Evolutionary conservation across 441 rosid genomes (phyloP).

Genomic region (Raphanus hybrid): DNA sequence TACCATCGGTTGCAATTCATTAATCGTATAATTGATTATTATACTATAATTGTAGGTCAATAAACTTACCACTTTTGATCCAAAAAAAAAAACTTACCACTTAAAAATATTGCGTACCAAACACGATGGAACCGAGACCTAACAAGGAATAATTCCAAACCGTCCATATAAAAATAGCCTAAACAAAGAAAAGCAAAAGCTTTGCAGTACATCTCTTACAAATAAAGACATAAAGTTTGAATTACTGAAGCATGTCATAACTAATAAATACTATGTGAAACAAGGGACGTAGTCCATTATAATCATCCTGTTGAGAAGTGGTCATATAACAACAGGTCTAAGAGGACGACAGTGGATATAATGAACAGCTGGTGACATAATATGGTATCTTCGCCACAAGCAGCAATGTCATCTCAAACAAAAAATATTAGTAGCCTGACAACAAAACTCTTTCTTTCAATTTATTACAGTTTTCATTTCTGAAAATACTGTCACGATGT

Average conservation of each 20-base stretch:
- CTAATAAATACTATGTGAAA: neutral
- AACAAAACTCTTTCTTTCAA: constrained; percentile 5
- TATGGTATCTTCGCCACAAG: neutral
- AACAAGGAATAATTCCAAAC: constrained; percentile 37
- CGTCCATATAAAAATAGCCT: constrained; percentile 32
- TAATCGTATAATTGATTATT: neutral
- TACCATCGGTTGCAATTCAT: neutral
- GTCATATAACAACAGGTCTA: neutral
- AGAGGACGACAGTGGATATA: neutral
- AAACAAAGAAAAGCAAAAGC: constrained; percentile 33
- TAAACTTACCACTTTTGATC: neutral
- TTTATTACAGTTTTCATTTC: neutral
- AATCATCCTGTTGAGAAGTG: neutral
- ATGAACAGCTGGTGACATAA: neutral
- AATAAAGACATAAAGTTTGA: constrained; percentile 24
- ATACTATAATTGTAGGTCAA: constrained; percentile 6
- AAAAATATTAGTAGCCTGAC: neutral
- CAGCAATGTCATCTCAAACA: neutral
- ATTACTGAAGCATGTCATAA: constrained; percentile 23
- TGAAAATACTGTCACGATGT: neutral
- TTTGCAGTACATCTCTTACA: constrained; percentile 8
- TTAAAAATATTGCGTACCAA: constrained; percentile 7
- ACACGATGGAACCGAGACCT: constrained; percentile 35
- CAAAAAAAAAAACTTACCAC: constrained; percentile 2
- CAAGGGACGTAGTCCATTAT: neutral